A percentile compares a stretch with the other conserved stretches of the same genome.
phyloP scores from a whole-genome alignment of 2,329 filamentous ascomycete species.

The Biscogniauxia sp. region DNA sequence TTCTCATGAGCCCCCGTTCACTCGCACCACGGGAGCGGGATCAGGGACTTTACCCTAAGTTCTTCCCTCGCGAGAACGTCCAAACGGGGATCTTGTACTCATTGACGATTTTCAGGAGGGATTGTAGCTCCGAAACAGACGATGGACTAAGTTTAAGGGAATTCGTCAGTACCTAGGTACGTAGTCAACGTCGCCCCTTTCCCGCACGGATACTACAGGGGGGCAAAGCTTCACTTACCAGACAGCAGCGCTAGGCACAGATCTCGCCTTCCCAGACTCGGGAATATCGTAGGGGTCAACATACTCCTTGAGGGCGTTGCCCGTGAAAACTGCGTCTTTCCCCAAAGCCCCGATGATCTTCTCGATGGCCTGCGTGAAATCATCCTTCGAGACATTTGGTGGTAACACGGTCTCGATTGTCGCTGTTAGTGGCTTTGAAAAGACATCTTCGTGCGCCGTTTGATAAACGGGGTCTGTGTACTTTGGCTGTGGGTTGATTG shows the following conservation, averaged over 20 bases:
- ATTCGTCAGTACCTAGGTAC: too few species aligned
- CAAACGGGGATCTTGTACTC: constrained; percentile 29
- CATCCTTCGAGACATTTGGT: constrained; percentile 36
- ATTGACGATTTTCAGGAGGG: constrained; percentile 32
- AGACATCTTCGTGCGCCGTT: constrained; percentile 39
- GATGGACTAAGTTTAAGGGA: constrained; percentile 24
- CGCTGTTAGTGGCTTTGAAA: constrained; percentile 37
- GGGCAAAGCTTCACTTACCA: constrained; percentile 26
- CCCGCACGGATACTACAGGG: not conserved
- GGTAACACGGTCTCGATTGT: constrained; percentile 39
- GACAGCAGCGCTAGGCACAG: constrained; percentile 43
- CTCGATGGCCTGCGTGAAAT: constrained; percentile 37
- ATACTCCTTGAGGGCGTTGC: constrained; percentile 40
- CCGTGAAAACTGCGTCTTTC: constrained; percentile 37
- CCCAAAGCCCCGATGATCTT: constrained; percentile 36
- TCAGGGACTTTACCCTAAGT: constrained; percentile 37
- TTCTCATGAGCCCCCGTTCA: not conserved
- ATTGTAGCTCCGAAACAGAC: constrained; percentile 31
- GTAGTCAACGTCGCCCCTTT: not conserved
- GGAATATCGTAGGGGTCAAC: constrained; percentile 47
- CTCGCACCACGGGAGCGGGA: not conserved
- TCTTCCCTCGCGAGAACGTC: constrained; percentile 34
- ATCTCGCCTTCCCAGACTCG: constrained; percentile 37
- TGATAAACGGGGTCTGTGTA: constrained; percentile 42
- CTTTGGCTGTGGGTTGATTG: constrained; percentile 15